These are phyloP conservation scores for Platanthera zijinensis DNA, from an alignment of 106 monocot genomes.

Conservation along the genomic window DNA sequence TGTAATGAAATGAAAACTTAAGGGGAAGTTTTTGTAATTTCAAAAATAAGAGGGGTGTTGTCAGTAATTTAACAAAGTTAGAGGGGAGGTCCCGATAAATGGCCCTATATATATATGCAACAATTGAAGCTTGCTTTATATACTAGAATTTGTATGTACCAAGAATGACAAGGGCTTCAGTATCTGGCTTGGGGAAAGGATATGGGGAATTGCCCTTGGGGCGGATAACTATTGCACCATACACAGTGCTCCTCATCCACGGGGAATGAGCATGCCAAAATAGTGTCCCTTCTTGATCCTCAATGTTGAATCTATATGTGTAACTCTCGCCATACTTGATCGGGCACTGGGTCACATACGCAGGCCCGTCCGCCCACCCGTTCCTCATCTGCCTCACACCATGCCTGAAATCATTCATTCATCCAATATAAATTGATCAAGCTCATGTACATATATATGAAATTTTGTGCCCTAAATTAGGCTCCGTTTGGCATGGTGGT, in stretches of 20 bases:
- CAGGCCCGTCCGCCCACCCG: slow-evolving; percentile 53
- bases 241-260: not conserved
- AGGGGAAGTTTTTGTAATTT: too few species aligned
- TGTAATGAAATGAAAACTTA: too few species aligned
- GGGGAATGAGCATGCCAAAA: slow-evolving; percentile 17
- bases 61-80: too few species aligned
- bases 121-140: too few species aligned
- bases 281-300: slow-evolving; percentile 12
- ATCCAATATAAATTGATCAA: too few species aligned
- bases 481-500: too few species aligned
- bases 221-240: slow-evolving; percentile 9
- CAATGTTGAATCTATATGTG: slow-evolving; percentile 16
- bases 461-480: too few species aligned
- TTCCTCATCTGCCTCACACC: slow-evolving; percentile 42
- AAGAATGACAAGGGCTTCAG: slow-evolving; percentile 11
- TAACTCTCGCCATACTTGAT: slow-evolving; percentile 8
- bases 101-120: too few species aligned
- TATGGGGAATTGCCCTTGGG: not conserved
- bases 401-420: slow-evolving; percentile 23
- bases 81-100: too few species aligned
- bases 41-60: too few species aligned
- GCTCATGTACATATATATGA: too few species aligned
- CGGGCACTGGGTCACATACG: slow-evolving; percentile 18
- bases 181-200: slow-evolving; percentile 14
- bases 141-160: not conserved